Evolutionary conservation across 106 monocot species (phyloP).

Genomic region (Apostasia shenzhenica): DNA sequence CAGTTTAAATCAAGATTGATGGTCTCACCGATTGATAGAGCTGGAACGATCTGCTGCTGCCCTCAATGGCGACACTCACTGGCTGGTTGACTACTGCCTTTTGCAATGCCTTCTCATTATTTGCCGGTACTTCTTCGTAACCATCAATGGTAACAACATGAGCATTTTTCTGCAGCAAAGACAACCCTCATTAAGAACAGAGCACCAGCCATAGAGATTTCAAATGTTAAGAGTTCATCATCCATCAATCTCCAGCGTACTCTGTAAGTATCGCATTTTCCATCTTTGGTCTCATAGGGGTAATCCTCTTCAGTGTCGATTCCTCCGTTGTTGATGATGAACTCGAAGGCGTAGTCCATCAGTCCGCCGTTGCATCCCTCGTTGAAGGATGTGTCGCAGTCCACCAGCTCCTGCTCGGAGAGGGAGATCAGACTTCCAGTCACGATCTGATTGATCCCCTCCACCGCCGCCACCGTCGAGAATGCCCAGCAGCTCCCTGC

Average conservation of each 20-base stretch:
- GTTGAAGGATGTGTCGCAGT: slow-evolving; percentile 43
- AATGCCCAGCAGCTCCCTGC: slow-evolving; percentile 71
- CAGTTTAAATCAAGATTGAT: not conserved
- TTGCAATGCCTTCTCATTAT: slow-evolving; percentile 13
- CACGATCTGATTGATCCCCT: slow-evolving; percentile 50
- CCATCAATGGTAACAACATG: slow-evolving; percentile 6
- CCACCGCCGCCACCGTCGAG: slow-evolving; percentile 43
- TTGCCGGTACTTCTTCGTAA: slow-evolving; percentile 11
- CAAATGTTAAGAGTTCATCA: not conserved
- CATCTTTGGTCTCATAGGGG: slow-evolving; percentile 20
- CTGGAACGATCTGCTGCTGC: slow-evolving; percentile 10
- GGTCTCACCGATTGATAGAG: slow-evolving; percentile 11
- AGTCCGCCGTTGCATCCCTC: slow-evolving; percentile 56
- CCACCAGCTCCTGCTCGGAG: slow-evolving; percentile 57
- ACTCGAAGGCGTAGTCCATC: slow-evolving; percentile 60
- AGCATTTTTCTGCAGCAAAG: slow-evolving; percentile 3
- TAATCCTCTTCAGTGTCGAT: slow-evolving; percentile 53
- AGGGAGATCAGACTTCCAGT: slow-evolving; percentile 27
- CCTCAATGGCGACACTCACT: slow-evolving; percentile 14
- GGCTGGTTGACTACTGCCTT: slow-evolving; percentile 14
- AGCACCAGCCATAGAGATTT: not conserved
- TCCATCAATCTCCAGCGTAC: not conserved
- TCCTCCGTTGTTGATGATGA: slow-evolving; percentile 51
- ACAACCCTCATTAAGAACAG: not conserved
- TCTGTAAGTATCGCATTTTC: slow-evolving; percentile 16